phyloP scores from a whole-genome alignment of 2,329 filamentous ascomycete species.

The Chaetomium sp. region DNA sequence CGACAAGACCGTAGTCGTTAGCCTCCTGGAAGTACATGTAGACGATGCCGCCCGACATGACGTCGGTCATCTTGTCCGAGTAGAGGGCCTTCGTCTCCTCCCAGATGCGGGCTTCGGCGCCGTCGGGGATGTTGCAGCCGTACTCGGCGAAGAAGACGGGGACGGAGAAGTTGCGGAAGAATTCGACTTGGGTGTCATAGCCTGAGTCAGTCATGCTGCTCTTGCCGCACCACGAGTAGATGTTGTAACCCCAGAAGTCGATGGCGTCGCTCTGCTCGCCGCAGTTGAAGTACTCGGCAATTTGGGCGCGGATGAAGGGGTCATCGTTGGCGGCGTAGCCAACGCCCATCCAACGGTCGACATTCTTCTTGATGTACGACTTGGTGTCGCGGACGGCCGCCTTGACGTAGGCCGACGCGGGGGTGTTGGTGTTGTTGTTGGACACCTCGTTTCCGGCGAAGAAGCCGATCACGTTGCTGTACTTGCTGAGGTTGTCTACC shows the following conservation, averaged over 20 bases:
- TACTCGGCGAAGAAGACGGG: slow-evolving; percentile 99
- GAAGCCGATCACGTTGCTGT: slow-evolving; percentile 93
- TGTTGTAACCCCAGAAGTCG: slow-evolving; percentile 99
- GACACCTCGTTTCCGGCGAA: slow-evolving; percentile 98
- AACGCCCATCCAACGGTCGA: slow-evolving; percentile 79
- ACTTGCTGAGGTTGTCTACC: slow-evolving; percentile 77
- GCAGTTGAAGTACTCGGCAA: slow-evolving; percentile 96
- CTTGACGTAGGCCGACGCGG: slow-evolving; percentile 92
- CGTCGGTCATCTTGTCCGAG: slow-evolving; percentile 74
- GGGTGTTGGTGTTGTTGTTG: slow-evolving; percentile 85
- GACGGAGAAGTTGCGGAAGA: slow-evolving; percentile 87
- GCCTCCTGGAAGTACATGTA: slow-evolving; percentile 97
- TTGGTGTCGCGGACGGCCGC: slow-evolving; percentile 96
- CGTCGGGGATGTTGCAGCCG: slow-evolving; percentile 75
- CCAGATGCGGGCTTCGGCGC: slow-evolving; percentile 71
- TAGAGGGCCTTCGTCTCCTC: slow-evolving; percentile 84
- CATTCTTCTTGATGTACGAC: slow-evolving; percentile 81
- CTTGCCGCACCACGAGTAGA: slow-evolving; percentile 97
- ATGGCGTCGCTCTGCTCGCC: slow-evolving; percentile 67
- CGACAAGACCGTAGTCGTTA: slow-evolving; percentile 82
- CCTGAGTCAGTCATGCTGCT: slow-evolving; percentile 76
- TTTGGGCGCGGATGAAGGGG: slow-evolving; percentile 73
- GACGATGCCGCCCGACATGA: slow-evolving; percentile 95
- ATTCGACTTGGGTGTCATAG: slow-evolving; percentile 78
- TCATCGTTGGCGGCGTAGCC: slow-evolving; percentile 98